Evolutionary conservation across 495 filamentous ascomycete species (phyloP), one percentile per base, ranked within the genome.

Genomic region (Pseudoneurospora amorphoporcata): DNA sequence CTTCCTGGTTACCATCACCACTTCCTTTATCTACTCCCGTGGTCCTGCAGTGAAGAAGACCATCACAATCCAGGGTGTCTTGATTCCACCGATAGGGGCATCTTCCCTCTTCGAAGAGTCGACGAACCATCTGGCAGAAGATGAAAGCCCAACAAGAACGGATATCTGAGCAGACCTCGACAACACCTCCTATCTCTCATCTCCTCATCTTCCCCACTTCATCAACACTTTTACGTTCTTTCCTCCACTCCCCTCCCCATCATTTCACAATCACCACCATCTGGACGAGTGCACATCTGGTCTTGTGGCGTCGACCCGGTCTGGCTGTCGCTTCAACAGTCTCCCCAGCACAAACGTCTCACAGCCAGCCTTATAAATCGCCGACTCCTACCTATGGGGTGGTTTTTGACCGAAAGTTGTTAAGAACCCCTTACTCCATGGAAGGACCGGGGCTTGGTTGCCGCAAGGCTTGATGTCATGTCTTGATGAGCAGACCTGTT

Each of bases 141-240:
- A 79, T 81, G 81, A 77, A 74, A 75, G 77, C 72, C 77, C 69
- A 23, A 10, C 39, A 79, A 81, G 83, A 84, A 84, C 79, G 80
- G 82, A 83, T 76, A 82, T 84, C 81, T 80, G 82, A 83, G 82
- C 82, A 75, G 73, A 42, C 40, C 53, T 71, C 39, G 9, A 42
- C 29, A 12, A 19, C 41, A 43, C 41, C 41, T 8, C 41, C 5
- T 17, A 8, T 29, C 8, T 19, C 39, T 3, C 43, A 19, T 17
- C 16, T 4, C 41, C 41, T 42, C 8, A n/a, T 19, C 43, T 39
- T 35, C 43, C 39, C 42, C 69, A 40, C n/a, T 43, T 37, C 70
- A 37, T 23, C 40, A 42, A 43, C n/a, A 37, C 45, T 74, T 42
- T 9, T 2, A 39, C 35, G 19, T 19, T 40, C 68, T 16, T 69